phyloP scores from a whole-genome alignment of 306 rosid species.

The Elaeagnus macrophylla region DNA sequence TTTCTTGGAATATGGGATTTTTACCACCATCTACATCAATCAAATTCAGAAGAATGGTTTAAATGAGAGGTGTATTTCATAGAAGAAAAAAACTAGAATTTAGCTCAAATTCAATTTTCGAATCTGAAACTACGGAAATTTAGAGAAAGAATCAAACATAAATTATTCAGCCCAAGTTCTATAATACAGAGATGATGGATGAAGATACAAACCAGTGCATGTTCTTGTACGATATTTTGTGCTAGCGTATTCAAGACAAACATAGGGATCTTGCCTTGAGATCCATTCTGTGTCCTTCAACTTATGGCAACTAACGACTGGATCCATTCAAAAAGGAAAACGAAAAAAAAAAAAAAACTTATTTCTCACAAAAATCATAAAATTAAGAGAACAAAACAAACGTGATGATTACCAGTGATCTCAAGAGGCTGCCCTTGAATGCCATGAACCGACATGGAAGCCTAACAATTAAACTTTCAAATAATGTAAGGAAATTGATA shows the following conservation, averaged over 20 bases:
- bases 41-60: constrained; percentile 1
- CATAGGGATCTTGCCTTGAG: constrained; percentile 83
- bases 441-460: constrained; percentile 44
- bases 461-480: neutral
- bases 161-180: neutral
- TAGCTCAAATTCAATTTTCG: constrained; percentile 9
- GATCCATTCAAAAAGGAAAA: constrained; percentile 6
- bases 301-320: constrained; percentile 63
- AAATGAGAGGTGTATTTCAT: neutral
- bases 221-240: constrained; percentile 64
- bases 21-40: constrained; percentile 55
- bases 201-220: constrained; percentile 46
- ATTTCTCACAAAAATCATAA: neutral
- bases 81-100: neutral
- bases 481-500: too few relatives aligned
- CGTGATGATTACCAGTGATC: constrained; percentile 45
- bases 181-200: neutral
- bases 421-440: constrained; percentile 71
- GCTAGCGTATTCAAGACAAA: constrained; percentile 63
- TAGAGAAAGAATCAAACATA: neutral
- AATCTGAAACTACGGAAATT: constrained; percentile 1
- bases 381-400: neutral
- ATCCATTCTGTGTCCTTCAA: constrained; percentile 87
- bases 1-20: constrained; percentile 66
- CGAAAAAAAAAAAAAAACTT: neutral